phyloP scores from a whole-genome alignment of 192 early-diverging fungal species.

The Funneliformis geosporum region DNA sequence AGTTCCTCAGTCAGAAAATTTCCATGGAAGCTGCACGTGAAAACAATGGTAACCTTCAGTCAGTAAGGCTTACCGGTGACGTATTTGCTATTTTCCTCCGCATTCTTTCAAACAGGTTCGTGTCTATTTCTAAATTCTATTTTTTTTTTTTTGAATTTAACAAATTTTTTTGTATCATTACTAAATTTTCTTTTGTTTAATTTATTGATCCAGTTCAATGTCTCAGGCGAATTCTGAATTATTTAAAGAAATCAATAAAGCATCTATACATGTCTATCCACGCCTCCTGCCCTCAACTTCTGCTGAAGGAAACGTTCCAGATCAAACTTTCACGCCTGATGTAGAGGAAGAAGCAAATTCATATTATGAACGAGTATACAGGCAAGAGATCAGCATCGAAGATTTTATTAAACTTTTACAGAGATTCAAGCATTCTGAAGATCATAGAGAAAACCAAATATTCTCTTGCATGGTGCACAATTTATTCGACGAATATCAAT shows the following conservation, averaged over 20 bases:
- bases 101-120: constrained; percentile 61
- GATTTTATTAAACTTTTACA: constrained; percentile 85
- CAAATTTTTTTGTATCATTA: neutral
- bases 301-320: constrained; percentile 47
- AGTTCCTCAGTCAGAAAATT: constrained; percentile 72
- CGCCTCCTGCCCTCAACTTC: constrained; percentile 47
- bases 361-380: constrained; percentile 78
- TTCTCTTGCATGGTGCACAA: constrained; percentile 91
- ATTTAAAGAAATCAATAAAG: constrained; percentile 59
- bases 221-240: constrained; percentile 62
- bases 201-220: constrained; percentile 48
- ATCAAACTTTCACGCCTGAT: constrained; percentile 65
- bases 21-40: constrained; percentile 48
- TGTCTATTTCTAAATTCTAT: too few species aligned
- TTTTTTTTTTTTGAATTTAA: neutral
- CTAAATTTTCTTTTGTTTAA: neutral
- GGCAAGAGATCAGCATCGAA: constrained; percentile 75
- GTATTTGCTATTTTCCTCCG: constrained; percentile 68
- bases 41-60: constrained; percentile 38
- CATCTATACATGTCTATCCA: constrained; percentile 54
- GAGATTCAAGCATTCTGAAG: constrained; percentile 76
- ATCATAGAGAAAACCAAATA: constrained; percentile 75
- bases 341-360: constrained; percentile 75
- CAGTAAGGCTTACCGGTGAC: constrained; percentile 64
- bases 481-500: constrained; percentile 95